Evolutionary conservation across 2,329 filamentous ascomycete species (phyloP).

Genomic region (Pseudogymnoascus sp.): DNA sequence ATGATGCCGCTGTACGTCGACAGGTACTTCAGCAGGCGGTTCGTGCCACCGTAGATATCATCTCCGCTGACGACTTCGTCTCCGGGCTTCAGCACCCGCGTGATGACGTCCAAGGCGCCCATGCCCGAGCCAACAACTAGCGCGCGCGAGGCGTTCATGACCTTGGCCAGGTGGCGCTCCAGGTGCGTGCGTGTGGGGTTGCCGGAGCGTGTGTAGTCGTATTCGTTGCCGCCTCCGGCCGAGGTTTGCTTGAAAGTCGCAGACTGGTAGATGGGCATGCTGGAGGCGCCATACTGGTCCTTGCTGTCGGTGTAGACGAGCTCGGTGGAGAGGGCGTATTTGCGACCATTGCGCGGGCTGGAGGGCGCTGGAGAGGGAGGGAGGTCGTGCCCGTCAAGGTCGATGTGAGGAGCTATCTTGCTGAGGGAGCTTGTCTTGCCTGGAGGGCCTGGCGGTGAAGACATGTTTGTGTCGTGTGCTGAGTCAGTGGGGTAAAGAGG

Average conservation of each 20-base stretch:
- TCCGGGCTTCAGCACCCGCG: constrained; percentile 78
- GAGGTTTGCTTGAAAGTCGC: constrained; percentile 96
- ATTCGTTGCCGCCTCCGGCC: constrained; percentile 72
- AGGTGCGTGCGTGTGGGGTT: constrained; percentile 95
- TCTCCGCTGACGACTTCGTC: constrained; percentile 97
- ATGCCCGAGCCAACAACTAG: constrained; percentile 94
- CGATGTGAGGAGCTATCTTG: constrained; percentile 44
- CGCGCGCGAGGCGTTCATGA: constrained; percentile 90
- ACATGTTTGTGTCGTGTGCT: constrained; percentile 21
- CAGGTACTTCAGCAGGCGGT: constrained; percentile 87
- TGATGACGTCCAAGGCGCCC: constrained; percentile 95
- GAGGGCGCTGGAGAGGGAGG: constrained; percentile 91
- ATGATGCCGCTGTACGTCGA: constrained; percentile 83
- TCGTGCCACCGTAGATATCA: constrained; percentile 92
- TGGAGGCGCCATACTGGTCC: constrained; percentile 95
- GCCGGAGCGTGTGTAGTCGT: constrained; percentile 96
- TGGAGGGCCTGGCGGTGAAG: constrained; percentile 26
- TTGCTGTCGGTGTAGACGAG: constrained; percentile 92
- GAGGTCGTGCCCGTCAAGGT: constrained; percentile 76
- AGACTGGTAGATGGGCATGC: constrained; percentile 95
- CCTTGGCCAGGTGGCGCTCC: constrained; percentile 94
- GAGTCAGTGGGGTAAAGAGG: constrained; percentile 1
- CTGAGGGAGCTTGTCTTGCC: constrained; percentile 19
- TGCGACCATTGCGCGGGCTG: constrained; percentile 75
- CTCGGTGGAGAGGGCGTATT: constrained; percentile 92